Evolutionary conservation across 371 early-diverging fungal genomes (phyloP), one percentile per base, ranked within the genome.

Genomic region (Mucor plumbeus): DNA sequence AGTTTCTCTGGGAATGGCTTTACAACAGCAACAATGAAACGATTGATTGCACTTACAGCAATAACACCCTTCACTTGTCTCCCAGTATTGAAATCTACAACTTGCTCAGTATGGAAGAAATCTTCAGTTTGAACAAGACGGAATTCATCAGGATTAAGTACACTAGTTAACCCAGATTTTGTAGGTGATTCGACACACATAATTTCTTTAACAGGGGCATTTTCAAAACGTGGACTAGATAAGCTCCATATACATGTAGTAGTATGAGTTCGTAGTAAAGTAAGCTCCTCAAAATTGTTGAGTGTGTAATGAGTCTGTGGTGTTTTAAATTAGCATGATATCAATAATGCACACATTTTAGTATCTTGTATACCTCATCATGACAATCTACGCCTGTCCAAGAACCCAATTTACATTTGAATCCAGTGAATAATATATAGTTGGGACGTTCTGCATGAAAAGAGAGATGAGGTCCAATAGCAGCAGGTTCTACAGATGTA

Each of bases 181-280:
- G 72, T 69, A 68, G 80, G 80, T 19, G 69, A 65, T 71, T 90
- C 87, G n/a, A 88, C 76, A 72, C 93, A 93, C 74, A 90, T 87
- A 56, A 92, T 80, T 65, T 85, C 76, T 39, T 87, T 77, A 1
- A 70, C 79, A 3, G 89, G 85, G 0, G 84, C 86, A 43, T 76
- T 85, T 47, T 82, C 72, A 64, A 88, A 87, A 4, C 76, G 59
- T 3, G 69, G 43, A 31, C 83, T 87, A 0, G 89, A 87, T 3
- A 77, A 61, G 21, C 85, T 89, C 91, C 92, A 95, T 33, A 86
- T 78, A 70, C 95, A 95, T 19, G 81, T 83, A 11, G 84, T 64
- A 0, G 85, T 81, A 70, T 87, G 83, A 1, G 72, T 62, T 19
- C 90, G 78, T 26, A 94, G 77, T 36, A 75, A 62, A 5, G 79